These are phyloP conservation scores for Ophiostoma fasciatum DNA, from an alignment of 2,329 filamentous ascomycete genomes.

Conservation along the genomic window DNA sequence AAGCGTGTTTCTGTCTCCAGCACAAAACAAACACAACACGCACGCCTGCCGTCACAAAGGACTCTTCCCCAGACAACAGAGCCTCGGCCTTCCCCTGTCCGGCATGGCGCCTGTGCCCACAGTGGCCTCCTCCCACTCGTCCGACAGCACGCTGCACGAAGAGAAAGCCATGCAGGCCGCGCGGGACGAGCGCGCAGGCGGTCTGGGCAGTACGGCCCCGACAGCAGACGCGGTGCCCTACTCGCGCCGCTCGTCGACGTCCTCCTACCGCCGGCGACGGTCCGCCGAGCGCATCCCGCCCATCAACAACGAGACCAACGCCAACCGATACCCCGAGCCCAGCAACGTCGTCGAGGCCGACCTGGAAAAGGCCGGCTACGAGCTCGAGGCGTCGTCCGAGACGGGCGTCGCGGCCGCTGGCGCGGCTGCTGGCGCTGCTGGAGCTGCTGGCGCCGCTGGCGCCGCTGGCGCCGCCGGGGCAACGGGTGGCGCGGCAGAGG, in stretches of 20 bases:
- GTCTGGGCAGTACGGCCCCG: no score
- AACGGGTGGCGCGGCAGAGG: neutral
- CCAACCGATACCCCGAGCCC: slow-evolving; percentile 20
- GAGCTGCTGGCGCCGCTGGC: neutral
- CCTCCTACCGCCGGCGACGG: slow-evolving; percentile 22
- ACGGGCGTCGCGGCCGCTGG: neutral
- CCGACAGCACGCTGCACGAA: no score
- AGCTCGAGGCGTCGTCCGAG: slow-evolving; percentile 3
- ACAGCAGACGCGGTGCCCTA: slow-evolving; percentile 4
- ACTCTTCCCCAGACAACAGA: no score
- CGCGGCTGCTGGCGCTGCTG: neutral
- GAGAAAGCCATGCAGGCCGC: no score
- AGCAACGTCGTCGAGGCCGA: slow-evolving; percentile 17
- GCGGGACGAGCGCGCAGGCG: no score
- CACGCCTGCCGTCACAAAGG: no score
- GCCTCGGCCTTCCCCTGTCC: no score
- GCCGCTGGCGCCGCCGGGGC: neutral
- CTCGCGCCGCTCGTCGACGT: slow-evolving; percentile 3
- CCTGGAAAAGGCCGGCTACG: slow-evolving; percentile 19
- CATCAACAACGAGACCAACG: slow-evolving; percentile 19
- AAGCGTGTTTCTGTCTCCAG: no score
- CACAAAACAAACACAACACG: no score
- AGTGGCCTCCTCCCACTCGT: no score
- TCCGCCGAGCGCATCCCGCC: slow-evolving; percentile 24
- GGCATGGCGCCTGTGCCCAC: no score